phyloP scores from a whole-genome alignment of 148 eudicot species.

The Rhododendron molle region DNA sequence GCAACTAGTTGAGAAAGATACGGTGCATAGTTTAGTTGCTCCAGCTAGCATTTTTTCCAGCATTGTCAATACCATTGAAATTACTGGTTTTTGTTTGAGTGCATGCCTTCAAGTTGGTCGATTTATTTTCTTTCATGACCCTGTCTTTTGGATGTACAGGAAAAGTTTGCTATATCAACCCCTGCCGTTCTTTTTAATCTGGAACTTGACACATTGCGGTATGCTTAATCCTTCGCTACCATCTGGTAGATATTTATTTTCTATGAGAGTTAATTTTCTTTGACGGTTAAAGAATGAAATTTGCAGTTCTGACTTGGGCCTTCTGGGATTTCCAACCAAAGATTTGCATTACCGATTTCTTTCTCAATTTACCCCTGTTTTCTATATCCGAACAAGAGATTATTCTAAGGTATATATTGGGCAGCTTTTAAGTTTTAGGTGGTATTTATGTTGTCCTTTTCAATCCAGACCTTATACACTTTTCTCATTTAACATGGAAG shows the following conservation, averaged over 20 bases:
- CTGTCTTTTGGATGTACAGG: constrained; percentile 47
- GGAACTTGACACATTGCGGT: constrained; percentile 97
- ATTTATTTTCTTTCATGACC: not conserved
- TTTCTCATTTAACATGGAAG: constrained; percentile 42
- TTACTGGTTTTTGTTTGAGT: not conserved
- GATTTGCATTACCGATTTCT: constrained; percentile 92
- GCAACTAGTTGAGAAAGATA: not conserved
- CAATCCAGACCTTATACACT: constrained; percentile 15
- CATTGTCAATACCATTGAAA: not conserved
- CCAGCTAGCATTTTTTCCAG: not conserved
- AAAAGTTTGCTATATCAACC: constrained; percentile 73
- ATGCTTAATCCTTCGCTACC: constrained; percentile 13
- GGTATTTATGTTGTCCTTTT: not conserved
- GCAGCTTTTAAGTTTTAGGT: not conserved
- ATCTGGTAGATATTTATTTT: not conserved
- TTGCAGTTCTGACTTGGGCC: constrained; percentile 91
- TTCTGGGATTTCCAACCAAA: constrained; percentile 88
- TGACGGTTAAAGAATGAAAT: constrained; percentile 8
- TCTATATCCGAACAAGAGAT: constrained; percentile 88
- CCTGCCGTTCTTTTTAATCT: constrained; percentile 90
- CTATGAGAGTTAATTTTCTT: constrained; percentile 6
- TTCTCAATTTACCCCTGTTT: constrained; percentile 86
- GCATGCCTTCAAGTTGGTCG: not conserved
- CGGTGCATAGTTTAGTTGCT: not conserved
- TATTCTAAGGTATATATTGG: constrained; percentile 78